A percentile compares a stretch with the other conserved stretches of the same genome.
These are phyloP conservation scores for Grammothele lineata DNA, from an alignment of 768 basidiomycete species.

Conservation along the genomic window DNA sequence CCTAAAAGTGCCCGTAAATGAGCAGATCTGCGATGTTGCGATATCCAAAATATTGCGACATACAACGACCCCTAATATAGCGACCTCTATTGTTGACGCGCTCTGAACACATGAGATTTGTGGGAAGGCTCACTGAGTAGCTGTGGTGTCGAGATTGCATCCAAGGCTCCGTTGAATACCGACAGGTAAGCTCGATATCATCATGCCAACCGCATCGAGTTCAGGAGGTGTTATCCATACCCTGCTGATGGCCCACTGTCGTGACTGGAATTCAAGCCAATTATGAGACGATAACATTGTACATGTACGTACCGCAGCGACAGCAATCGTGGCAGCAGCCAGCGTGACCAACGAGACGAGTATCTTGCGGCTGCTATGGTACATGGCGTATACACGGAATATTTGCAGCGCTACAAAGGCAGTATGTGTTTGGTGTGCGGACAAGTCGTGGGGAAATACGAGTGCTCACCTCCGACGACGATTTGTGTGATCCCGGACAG, in stretches of 20 bases:
- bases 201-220: background rate
- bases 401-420: slow-evolving; percentile 11
- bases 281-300: background rate
- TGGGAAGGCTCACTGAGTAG: slow-evolving; percentile 3
- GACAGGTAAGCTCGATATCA: too few species aligned
- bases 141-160: slow-evolving; percentile 1
- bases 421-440: background rate
- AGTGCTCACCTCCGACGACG: background rate
- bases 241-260: slow-evolving; percentile 1
- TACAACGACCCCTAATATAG: too few species aligned
- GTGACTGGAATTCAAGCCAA: too few species aligned
- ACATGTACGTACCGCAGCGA: background rate
- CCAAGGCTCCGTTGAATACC: too few species aligned
- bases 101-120: too few species aligned
- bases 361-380: slow-evolving; percentile 12
- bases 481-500: slow-evolving; percentile 1
- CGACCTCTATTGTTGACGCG: too few species aligned
- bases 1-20: slow-evolving; percentile 5
- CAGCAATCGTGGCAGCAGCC: background rate
- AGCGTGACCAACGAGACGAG: background rate
- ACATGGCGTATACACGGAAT: slow-evolving; percentile 20
- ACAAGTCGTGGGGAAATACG: background rate
- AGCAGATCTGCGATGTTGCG: background rate
- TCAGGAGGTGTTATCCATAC: background rate
- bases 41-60: too few species aligned